A percentile compares a stretch with the other conserved stretches of the same genome.
These are phyloP conservation scores for Scutellaria barbata DNA, from an alignment of 257 asterid species.

Conservation along the genomic window DNA sequence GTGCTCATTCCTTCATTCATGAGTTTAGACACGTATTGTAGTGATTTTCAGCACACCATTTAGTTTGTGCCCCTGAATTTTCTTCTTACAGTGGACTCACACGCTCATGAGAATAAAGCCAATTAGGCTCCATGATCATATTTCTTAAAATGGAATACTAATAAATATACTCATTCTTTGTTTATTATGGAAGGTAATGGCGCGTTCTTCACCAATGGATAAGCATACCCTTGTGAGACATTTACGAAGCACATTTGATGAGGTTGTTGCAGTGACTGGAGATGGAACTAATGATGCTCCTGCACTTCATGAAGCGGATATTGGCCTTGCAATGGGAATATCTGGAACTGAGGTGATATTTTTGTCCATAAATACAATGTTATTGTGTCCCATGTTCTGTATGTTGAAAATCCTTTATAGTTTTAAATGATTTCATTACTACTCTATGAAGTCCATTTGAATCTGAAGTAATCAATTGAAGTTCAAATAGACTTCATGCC, in stretches of 20 bases:
- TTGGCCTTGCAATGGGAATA: slow-evolving; percentile 97
- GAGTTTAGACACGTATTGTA: background rate
- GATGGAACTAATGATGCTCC: slow-evolving; percentile 98
- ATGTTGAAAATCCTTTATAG: background rate
- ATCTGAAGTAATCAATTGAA: slow-evolving; percentile 1
- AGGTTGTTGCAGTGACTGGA: slow-evolving; percentile 97
- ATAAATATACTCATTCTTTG: slow-evolving; percentile 12
- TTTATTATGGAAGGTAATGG: slow-evolving; percentile 72
- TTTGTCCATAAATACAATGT: slow-evolving; percentile 9
- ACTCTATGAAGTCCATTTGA: background rate
- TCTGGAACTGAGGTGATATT: slow-evolving; percentile 83
- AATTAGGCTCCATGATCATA: background rate
- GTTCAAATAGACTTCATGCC: background rate
- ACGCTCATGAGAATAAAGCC: background rate
- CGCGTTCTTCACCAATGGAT: slow-evolving; percentile 95
- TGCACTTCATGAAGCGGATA: slow-evolving; percentile 97
- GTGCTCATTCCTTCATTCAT: background rate
- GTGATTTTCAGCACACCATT: background rate
- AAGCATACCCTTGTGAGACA: slow-evolving; percentile 81
- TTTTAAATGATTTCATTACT: slow-evolving; percentile 1
- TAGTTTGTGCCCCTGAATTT: too few species aligned
- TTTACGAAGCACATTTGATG: slow-evolving; percentile 72
- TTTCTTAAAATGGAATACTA: slow-evolving; percentile 6
- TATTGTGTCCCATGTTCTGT: background rate
- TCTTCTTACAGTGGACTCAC: too few species aligned